Conservation (phyloP, 2,329 filamentous ascomycete species). For the Fusarium graminum region DNA sequence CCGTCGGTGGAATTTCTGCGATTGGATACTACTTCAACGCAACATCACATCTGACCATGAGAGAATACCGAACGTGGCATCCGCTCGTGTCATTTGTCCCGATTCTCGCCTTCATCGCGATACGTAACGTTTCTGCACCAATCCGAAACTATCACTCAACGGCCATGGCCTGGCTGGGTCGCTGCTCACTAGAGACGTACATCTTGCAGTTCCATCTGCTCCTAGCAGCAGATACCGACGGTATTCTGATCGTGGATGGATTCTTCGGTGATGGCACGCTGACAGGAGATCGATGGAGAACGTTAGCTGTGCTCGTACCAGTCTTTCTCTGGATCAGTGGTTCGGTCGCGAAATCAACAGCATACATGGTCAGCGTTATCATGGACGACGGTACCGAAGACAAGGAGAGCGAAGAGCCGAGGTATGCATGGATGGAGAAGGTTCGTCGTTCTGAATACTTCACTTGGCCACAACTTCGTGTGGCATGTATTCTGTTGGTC, state of each 20-base stretch:
- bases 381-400: neutral
- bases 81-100: neutral
- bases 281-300: neutral
- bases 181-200: neutral
- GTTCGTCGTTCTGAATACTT: neutral
- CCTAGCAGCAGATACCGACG: neutral
- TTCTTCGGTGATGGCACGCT: neutral
- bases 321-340: neutral
- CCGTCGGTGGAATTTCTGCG: neutral
- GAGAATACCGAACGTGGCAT: neutral
- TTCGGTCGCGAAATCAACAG: neutral
- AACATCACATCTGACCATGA: neutral
- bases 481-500: neutral
- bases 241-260: neutral
- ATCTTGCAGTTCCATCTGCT: neutral
- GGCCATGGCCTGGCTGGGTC: neutral
- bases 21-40: neutral
- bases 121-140: neutral
- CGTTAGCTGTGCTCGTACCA: neutral
- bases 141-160: neutral
- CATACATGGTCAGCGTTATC: neutral
- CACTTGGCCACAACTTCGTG: neutral
- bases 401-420: neutral
- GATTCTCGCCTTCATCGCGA: neutral
- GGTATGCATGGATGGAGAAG: neutral